Percentiles rank a stretch among this genome's conserved stretches.
These are phyloP conservation scores for Tetrapisispora arboricola DNA, from an alignment of 805 yeast species.

Conservation along the genomic window DNA sequence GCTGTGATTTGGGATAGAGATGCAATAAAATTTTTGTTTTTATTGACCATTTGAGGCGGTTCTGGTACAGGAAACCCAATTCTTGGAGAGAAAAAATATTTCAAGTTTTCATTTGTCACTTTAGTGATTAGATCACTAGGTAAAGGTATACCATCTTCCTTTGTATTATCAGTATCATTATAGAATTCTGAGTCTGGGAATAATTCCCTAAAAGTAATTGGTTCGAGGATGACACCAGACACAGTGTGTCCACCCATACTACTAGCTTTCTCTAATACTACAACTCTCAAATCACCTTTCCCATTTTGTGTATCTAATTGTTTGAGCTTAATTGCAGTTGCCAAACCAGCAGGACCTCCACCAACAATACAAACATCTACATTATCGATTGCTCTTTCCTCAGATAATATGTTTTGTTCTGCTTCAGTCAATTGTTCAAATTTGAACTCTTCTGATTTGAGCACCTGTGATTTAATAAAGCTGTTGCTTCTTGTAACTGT, in stretches of 20 bases:
- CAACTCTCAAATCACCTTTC: constrained; percentile 64
- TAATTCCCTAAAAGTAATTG: constrained; percentile 74
- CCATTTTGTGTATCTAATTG: constrained; percentile 64
- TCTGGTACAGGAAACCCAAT: constrained; percentile 70
- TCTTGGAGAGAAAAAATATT: constrained; percentile 43
- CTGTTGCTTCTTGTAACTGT: background rate
- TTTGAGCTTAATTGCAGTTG: constrained; percentile 83
- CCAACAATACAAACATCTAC: constrained; percentile 96
- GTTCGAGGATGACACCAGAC: constrained; percentile 92
- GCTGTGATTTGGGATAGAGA: constrained; percentile 73
- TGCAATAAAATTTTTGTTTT: constrained; percentile 73
- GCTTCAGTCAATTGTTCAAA: constrained; percentile 31
- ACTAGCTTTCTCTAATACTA: constrained; percentile 84
- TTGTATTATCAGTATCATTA: constrained; percentile 24
- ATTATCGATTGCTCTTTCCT: constrained; percentile 69
- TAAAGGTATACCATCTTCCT: constrained; percentile 48
- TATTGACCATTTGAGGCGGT: constrained; percentile 83
- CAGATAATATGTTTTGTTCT: constrained; percentile 37
- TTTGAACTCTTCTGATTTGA: constrained; percentile 13
- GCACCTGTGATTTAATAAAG: background rate
- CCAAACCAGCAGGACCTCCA: constrained; percentile 95
- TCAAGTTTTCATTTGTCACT: constrained; percentile 68
- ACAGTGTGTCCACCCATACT: constrained; percentile 90
- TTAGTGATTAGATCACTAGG: constrained; percentile 69
- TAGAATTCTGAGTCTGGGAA: constrained; percentile 51